Base-by-base conservation (phyloP, 306 rosid genomes). In the Malus fusca region DNA sequence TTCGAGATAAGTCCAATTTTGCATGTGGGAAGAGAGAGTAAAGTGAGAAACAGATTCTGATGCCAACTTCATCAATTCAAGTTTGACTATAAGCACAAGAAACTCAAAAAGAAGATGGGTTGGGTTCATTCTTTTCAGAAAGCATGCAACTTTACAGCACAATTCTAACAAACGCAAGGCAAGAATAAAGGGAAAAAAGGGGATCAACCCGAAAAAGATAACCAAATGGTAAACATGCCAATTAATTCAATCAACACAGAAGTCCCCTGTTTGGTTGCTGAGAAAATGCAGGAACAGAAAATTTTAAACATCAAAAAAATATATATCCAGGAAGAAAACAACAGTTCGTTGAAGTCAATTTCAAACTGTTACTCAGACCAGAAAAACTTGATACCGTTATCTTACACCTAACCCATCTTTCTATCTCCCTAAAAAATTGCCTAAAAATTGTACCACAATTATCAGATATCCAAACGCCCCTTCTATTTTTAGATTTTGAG, bases 111-210 rank as follows among this genome's bases (percentile, higher is more conserved):
- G 52, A 83, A 73, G 77, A 64, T n/a, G 68, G 69, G 77, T 65
- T 56, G 61, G 60, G 2, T 18, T 79, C 75, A 61, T 79, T 72
- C 44, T 82, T 79, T 84, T 64, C 77, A 73, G 70, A 58, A 79
- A 82, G 79, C 61, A 68, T 42, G 33, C 4, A 37, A 76, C 84
- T 80, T 89, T 83, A 66, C 84, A 63, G 70, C 75, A 83, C 68
- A 83, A 55, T 76, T 79, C 75, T 56, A 80, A 15, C 76, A 68
- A 68, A 74, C 75, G 25, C 69, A 83, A 83, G 83, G 71, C 68
- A 87, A 78, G 88, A 70, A 83, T 78, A 83, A 73, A 69, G 21
- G 19, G 37, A 18, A 35, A 19, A 75, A n/a, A 25, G 3, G 5
- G 21, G 15, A 67, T 19, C 30, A 63, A 42, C 10, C 23, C 18